These are phyloP conservation scores for Stachybotrys echinatus DNA, from an alignment of 2,329 filamentous ascomycete genomes.

Conservation along the genomic window DNA sequence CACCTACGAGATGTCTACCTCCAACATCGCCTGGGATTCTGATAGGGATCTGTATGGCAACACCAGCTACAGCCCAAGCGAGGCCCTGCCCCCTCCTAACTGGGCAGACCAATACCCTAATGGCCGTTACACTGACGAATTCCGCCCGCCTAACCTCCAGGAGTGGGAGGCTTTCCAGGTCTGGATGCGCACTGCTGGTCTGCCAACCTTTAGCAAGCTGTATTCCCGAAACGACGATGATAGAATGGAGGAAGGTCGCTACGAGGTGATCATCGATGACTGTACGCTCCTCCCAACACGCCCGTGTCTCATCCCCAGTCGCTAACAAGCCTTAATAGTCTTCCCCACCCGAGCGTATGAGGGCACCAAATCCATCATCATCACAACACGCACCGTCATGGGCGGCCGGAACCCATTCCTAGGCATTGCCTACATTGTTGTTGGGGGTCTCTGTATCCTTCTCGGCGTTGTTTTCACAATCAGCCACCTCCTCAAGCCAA, in stretches of 20 bases:
- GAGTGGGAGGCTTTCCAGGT: constrained; percentile 86
- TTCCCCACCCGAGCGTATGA: constrained; percentile 76
- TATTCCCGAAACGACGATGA: constrained; percentile 73
- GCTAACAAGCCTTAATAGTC: constrained; percentile 41
- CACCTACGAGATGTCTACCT: constrained; percentile 71
- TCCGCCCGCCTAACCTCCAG: constrained; percentile 66
- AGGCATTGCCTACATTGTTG: constrained; percentile 91
- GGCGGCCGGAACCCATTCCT: constrained; percentile 94
- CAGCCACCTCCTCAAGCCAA: constrained; percentile 85
- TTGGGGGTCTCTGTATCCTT: constrained; percentile 87
- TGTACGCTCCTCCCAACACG: constrained; percentile 51
- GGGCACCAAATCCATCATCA: constrained; percentile 83
- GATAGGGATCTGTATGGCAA: constrained; percentile 75
- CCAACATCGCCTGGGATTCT: constrained; percentile 78
- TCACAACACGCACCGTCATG: constrained; percentile 87
- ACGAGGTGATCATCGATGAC: constrained; percentile 70
- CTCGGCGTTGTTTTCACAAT: constrained; percentile 84
- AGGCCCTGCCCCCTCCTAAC: constrained; percentile 80
- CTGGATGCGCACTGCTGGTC: constrained; percentile 96
- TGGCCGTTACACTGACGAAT: constrained; percentile 56
- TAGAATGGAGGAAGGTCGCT: constrained; percentile 64
- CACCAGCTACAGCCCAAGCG: constrained; percentile 57
- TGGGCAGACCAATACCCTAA: constrained; percentile 69
- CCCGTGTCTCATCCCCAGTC: neutral
- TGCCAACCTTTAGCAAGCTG: constrained; percentile 93